Evolutionary conservation across 2,329 filamentous ascomycete species (phyloP), one percentile per base, ranked within the genome.

Genomic region (Fusarium dlaminii): DNA sequence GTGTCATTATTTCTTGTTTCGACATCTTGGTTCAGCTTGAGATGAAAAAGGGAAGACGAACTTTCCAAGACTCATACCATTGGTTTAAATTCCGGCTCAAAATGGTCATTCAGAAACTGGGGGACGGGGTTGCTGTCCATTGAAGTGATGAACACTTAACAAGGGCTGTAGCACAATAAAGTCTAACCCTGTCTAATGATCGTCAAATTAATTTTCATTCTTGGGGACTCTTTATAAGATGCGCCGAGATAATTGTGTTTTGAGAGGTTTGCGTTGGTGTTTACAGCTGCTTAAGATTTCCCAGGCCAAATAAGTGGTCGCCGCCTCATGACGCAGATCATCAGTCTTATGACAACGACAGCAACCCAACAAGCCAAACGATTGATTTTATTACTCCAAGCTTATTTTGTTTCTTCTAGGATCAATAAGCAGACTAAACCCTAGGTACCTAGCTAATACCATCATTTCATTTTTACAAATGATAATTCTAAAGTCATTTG

Each of bases 221-320:
- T 20, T 24, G 12, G 30, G 48, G 12, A 4, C 17, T 52, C n/a
- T 52, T 36, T 5, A 34, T 22, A 22, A 20, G 6, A 24, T 36
- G n/a, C 17, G 17, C 30, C 2, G 30, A 36, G 49, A 51, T 34
- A 15, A 15, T 24, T 10, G 22, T 4, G 2, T 20, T 17, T 20
- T 8, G 6, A 34, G 14, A 30, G 13, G n/a, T 11, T 10, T 51
- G 6, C 22, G 11, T 24, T 6, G 20, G 30, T 20, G 3, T 4
- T 22, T 20, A 6, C 1, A 24, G 12, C 14, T 10, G 13, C 17
- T 51, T 14, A 6, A 13, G 6, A 14, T 14, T 20, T 14, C 22
- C 17, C 3, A 10, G 5, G 6, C 12, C 8, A 1, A 15, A 24
- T 3, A 20, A 11, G 2, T 15, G 30, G n/a, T 11, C 12, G 6